phyloP scores from a whole-genome alignment of 805 yeast genomes.

The Ogataea methylovora region DNA sequence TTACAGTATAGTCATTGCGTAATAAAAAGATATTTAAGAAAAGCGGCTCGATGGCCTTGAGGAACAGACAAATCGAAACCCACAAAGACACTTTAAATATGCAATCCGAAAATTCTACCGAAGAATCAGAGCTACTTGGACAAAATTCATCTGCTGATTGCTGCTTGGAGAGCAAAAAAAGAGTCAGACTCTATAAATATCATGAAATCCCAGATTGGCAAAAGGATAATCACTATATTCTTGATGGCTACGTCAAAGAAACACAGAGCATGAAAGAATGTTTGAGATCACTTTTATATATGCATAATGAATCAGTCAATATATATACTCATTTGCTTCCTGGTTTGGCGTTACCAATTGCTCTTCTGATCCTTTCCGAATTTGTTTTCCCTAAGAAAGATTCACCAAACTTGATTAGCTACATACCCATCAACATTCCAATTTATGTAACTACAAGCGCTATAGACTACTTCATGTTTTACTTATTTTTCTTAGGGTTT shows the following conservation, averaged over 20 bases:
- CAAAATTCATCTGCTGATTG: no score
- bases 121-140: no score
- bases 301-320: slow-evolving; percentile 49
- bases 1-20: no score
- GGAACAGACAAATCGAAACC: no score
- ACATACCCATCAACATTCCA: slow-evolving; percentile 21
- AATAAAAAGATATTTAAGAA: no score
- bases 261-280: slow-evolving; percentile 34
- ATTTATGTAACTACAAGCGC: slow-evolving; percentile 1
- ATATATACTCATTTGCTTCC: slow-evolving; percentile 47
- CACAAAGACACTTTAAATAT: no score
- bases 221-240: slow-evolving; percentile 45
- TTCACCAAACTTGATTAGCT: slow-evolving; percentile 10
- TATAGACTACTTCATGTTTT: neutral
- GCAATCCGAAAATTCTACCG: no score
- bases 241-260: slow-evolving; percentile 42
- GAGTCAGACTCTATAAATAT: slow-evolving; percentile 17
- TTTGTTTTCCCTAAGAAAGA: slow-evolving; percentile 1
- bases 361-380: slow-evolving; percentile 1
- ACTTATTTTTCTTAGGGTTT: slow-evolving; percentile 23
- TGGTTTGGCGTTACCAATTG: slow-evolving; percentile 24
- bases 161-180: no score
- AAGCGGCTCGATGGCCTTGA: no score
- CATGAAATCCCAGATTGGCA: slow-evolving; percentile 50
- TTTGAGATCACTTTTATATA: slow-evolving; percentile 32